phyloP scores from a whole-genome alignment of 768 basidiomycete species.

The Tulasnella sp. region DNA sequence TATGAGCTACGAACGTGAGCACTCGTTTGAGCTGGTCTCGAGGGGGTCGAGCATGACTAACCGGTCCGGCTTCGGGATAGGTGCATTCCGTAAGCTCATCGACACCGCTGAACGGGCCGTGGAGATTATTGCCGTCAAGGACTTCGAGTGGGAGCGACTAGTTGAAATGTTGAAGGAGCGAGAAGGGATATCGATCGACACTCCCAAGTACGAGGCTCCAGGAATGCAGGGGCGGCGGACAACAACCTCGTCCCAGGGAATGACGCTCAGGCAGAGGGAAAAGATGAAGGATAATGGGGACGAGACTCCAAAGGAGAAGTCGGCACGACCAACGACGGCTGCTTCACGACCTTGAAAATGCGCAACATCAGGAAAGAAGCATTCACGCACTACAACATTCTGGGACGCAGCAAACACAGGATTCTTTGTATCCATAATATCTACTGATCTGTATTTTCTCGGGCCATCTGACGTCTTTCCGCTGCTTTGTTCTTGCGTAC shows the following conservation, averaged over 20 bases:
- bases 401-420: no score
- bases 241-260: not conserved
- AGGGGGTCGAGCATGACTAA: not conserved
- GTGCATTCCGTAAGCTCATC: slow-evolving; percentile 15
- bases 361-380: not conserved
- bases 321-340: not conserved
- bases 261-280: not conserved
- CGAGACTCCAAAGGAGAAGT: not conserved
- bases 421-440: no score
- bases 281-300: not conserved
- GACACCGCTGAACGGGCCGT: slow-evolving; percentile 15
- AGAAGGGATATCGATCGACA: not conserved
- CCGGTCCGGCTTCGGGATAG: not conserved
- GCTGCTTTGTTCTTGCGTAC: no score
- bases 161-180: slow-evolving; percentile 13
- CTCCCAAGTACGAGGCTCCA: not conserved
- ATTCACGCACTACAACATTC: not conserved
- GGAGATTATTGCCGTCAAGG: slow-evolving; percentile 11
- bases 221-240: not conserved
- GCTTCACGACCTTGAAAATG: not conserved
- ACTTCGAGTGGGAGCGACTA: slow-evolving; percentile 2
- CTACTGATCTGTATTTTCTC: no score
- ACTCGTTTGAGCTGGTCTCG: not conserved
- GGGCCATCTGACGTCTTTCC: no score
- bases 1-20: slow-evolving; percentile 31